Base-by-base conservation (phyloP, 345 rosid genomes). In the Lepidium didymum region DNA sequence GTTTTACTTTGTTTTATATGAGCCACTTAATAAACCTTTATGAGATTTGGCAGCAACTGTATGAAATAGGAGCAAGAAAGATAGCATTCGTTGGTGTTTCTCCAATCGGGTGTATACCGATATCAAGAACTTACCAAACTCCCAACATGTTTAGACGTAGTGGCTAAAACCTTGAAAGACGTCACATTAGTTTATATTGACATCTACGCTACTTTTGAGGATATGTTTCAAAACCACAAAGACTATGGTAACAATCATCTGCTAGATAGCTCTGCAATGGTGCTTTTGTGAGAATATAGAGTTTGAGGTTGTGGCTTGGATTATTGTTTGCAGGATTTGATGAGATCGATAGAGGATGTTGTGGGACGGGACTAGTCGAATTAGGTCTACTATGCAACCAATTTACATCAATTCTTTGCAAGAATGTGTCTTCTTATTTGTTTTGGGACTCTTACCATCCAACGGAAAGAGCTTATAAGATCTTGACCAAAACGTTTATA, bases 391-490 rank as follows among this genome's bases (percentile, higher is more conserved):
- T 83, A 4, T 85, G 92, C 59, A 86, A 66, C 47, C 8, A 8
- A 6, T 63, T 74, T n/a, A 62, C 38, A 49, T 79, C 56, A 23
- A 42, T 44, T 27, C 15, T 5, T 2, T 83, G 90, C 72, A 45
- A 14, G 3, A 80, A 89, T 75, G 87, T 69, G 35, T 65, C 88
- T 5, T 73, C 82, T 18, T 85, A 67, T 55, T 23, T 85, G 66
- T 86, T 86, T 53, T 86, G 89, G 96, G 96, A 86, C 64, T 78
- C 88, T 72, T 89, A 77, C 70, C 90, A 88, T 77, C 91, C 88
- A 1, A 72, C 88, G 0, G 85, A 85, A 62, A 75, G 68, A 41
- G 78, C 88, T 15, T 85, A 82, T 68, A 10, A 44, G 41, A 53
- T 52, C 13, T 55, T 83, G 53, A 67, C 51, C 40, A 45, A 74